A percentile compares a stretch with the other conserved stretches of the same genome.
Conservation (phyloP, 441 rosid species). For the Hura crepitans region DNA sequence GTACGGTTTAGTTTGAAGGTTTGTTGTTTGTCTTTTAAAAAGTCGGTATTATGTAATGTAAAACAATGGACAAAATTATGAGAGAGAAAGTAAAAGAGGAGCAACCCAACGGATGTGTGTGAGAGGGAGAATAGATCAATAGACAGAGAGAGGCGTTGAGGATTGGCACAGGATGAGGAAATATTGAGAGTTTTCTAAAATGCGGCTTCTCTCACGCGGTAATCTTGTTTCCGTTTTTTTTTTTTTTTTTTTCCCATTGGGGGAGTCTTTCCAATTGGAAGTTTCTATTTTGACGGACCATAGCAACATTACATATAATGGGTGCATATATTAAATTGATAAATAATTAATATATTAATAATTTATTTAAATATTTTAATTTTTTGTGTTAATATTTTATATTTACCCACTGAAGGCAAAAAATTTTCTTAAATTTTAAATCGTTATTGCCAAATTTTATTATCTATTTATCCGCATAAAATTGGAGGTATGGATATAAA, state of each 20-base stretch:
- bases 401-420: too few species aligned
- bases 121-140: too few species aligned
- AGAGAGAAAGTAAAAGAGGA: not conserved
- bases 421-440: too few species aligned
- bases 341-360: too few species aligned
- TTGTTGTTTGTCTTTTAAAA: not conserved
- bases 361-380: too few species aligned
- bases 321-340: too few species aligned
- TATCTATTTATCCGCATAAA: too few species aligned
- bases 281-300: conserved; percentile 6
- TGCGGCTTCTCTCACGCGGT: conserved; percentile 18
- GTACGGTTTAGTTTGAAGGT: not conserved
- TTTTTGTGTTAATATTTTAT: too few species aligned
- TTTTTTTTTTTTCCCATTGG: not conserved
- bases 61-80: not conserved
- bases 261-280: conserved; percentile 7
- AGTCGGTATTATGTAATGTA: not conserved
- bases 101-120: not conserved
- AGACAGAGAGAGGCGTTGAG: not conserved
- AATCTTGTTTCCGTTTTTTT: not conserved
- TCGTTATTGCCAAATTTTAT: too few species aligned
- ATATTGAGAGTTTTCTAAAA: not conserved
- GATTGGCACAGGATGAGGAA: not conserved
- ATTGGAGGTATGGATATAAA: too few species aligned
- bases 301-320: too few species aligned